Conservation (phyloP, 1,139 yeast species). For the Citeromyces hawaiiensis region DNA sequence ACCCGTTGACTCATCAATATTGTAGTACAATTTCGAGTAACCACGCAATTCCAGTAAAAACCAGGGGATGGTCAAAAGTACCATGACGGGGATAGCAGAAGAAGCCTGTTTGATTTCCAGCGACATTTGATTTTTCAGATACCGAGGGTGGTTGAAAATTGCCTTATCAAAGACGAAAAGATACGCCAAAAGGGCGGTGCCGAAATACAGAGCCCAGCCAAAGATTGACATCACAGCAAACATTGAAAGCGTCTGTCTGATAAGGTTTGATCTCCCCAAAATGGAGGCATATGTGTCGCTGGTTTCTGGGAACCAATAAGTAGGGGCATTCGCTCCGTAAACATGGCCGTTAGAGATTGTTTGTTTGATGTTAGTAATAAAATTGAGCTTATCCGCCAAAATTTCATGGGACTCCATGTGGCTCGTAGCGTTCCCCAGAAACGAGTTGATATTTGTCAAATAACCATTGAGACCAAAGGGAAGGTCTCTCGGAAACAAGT, state of each 20-base stretch:
- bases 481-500: conserved; percentile 33
- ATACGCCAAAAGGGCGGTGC: conserved; percentile 69
- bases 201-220: conserved; percentile 71
- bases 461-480: conserved; percentile 15
- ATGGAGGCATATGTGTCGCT: conserved; percentile 46
- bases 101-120: conserved; percentile 72
- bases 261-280: conserved; percentile 53
- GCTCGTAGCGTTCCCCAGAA: conserved; percentile 14
- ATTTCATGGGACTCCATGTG: conserved; percentile 4
- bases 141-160: conserved; percentile 91
- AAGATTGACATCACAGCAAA: conserved; percentile 65
- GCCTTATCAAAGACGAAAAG: conserved; percentile 70
- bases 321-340: conserved; percentile 30
- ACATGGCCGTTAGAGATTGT: conserved; percentile 4
- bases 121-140: conserved; percentile 81
- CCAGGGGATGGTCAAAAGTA: conserved; percentile 77
- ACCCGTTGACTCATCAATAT: conserved; percentile 45
- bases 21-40: conserved; percentile 62
- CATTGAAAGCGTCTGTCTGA: conserved; percentile 61
- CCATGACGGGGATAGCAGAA: conserved; percentile 82
- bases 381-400: neutral
- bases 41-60: conserved; percentile 77
- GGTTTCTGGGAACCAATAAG: conserved; percentile 33
- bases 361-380: conserved; percentile 1
- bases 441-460: conserved; percentile 11